Percentiles rank a stretch among this genome's conserved stretches.
Conservation (phyloP, 768 basidiomycete genomes). For the Ramaria sp. region DNA sequence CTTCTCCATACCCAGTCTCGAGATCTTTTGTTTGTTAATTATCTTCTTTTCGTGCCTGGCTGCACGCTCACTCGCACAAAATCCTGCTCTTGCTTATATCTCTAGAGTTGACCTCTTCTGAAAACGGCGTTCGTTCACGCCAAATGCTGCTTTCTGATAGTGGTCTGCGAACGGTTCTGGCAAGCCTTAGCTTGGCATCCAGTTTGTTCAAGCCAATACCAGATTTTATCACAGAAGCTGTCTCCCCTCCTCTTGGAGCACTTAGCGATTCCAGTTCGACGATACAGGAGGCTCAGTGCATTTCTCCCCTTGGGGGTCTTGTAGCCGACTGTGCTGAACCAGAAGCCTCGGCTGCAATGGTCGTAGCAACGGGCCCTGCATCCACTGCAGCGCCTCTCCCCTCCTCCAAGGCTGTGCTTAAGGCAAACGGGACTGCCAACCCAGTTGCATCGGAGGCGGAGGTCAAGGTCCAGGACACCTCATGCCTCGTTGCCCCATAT, state of each 20-base stretch:
- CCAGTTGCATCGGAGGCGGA: neutral
- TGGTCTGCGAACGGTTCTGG: neutral
- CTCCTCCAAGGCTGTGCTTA: too few relatives aligned
- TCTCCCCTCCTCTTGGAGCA: neutral
- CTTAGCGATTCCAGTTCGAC: neutral
- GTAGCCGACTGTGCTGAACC: too few relatives aligned
- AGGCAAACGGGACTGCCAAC: neutral
- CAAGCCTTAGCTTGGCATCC: neutral
- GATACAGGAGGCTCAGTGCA: too few relatives aligned
- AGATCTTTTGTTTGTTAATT: too few relatives aligned
- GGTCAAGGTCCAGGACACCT: neutral
- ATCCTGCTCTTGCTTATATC: neutral
- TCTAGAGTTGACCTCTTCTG: neutral
- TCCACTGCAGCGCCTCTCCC: too few relatives aligned
- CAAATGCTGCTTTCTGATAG: neutral
- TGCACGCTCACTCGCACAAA: neutral
- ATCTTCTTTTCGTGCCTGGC: neutral
- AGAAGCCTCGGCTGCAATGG: too few relatives aligned
- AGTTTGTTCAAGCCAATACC: neutral
- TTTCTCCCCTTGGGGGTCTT: too few relatives aligned
- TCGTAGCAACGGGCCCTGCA: too few relatives aligned
- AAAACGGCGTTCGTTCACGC: neutral
- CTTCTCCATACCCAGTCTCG: too few relatives aligned
- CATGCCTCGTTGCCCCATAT: slow-evolving; percentile 18
- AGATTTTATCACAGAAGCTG: neutral